Evolutionary conservation across 2,329 filamentous ascomycete species (phyloP).

Genomic region (Botrytis sinoallii): DNA sequence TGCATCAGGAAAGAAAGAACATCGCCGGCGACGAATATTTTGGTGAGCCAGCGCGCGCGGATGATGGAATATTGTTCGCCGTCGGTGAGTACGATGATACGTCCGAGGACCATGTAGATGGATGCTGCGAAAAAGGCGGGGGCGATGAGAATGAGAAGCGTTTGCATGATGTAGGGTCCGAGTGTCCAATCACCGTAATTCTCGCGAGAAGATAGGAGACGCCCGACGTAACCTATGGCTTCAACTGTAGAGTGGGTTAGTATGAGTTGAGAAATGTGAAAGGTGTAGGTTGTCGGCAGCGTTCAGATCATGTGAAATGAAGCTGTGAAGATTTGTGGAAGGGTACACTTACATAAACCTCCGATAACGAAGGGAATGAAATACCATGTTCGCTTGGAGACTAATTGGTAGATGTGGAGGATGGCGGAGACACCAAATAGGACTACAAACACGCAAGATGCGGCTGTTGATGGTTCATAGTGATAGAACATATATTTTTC

Average conservation of each 20-base stretch:
- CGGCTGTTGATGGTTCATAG: conserved; percentile 25
- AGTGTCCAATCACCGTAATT: conserved; percentile 30
- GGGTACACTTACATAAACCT: conserved; percentile 20
- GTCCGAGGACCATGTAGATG: conserved; percentile 44
- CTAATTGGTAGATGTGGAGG: conserved; percentile 25
- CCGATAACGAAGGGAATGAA: conserved; percentile 37
- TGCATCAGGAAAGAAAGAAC: conserved; percentile 46
- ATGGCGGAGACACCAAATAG: conserved; percentile 20
- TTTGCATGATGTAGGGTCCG: conserved; percentile 39
- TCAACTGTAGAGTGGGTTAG: conserved; percentile 40
- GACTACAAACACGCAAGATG: conserved; percentile 23
- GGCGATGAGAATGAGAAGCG: conserved; percentile 41
- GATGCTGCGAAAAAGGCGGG: conserved; percentile 42
- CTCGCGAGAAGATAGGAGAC: conserved; percentile 28
- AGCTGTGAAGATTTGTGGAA: background rate
- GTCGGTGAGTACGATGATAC: conserved; percentile 39
- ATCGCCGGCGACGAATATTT: conserved; percentile 47
- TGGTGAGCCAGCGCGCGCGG: conserved; percentile 39
- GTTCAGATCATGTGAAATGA: too few species aligned
- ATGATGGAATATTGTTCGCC: conserved; percentile 41
- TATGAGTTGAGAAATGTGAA: background rate
- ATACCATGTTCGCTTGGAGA: conserved; percentile 29
- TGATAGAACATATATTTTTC: conserved; percentile 19
- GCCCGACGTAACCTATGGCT: conserved; percentile 40
- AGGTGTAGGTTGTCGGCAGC: background rate